Evolutionary conservation across 1,139 yeast genomes (phyloP).

Genomic region (Yamadazyma spencermartinsiae): DNA sequence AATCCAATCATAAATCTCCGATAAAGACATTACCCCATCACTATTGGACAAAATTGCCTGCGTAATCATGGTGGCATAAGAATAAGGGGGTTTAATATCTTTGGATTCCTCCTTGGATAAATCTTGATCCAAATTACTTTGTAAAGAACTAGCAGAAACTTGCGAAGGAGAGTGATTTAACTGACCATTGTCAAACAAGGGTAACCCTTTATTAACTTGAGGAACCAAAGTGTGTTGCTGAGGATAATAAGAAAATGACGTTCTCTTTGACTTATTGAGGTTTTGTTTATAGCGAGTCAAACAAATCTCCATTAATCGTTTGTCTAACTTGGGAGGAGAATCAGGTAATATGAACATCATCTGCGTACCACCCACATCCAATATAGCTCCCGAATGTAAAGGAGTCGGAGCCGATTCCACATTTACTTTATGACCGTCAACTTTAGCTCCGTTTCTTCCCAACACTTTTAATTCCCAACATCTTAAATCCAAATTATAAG

Average conservation of each 20-base stretch:
- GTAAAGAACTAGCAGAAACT: constrained; percentile 43
- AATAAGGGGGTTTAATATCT: constrained; percentile 94
- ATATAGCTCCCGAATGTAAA: constrained; percentile 78
- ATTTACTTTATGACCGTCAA: constrained; percentile 66
- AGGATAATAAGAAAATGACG: constrained; percentile 18
- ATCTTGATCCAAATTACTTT: constrained; percentile 60
- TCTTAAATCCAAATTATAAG: constrained; percentile 70
- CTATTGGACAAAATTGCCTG: constrained; percentile 89
- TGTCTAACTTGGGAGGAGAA: constrained; percentile 68
- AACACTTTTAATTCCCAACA: constrained; percentile 82
- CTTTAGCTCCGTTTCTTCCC: constrained; percentile 92
- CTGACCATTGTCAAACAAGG: constrained; percentile 50
- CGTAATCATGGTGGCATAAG: constrained; percentile 97
- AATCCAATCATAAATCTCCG: constrained; percentile 93
- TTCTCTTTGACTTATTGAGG: constrained; percentile 18
- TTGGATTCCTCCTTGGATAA: constrained; percentile 86
- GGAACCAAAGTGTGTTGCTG: constrained; percentile 21
- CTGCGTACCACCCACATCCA: constrained; percentile 96
- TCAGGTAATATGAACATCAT: constrained; percentile 98
- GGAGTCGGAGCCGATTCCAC: constrained; percentile 54
- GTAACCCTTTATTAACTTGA: constrained; percentile 45
- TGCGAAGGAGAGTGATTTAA: constrained; percentile 42
- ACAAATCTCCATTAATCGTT: constrained; percentile 44
- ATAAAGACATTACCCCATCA: constrained; percentile 84
- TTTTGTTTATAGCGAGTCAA: constrained; percentile 33